Percentiles rank a stretch among this genome's conserved stretches.
These are phyloP conservation scores for Guadua angustifolia DNA, from an alignment of 176 grass and related monocot species.

Conservation along the genomic window DNA sequence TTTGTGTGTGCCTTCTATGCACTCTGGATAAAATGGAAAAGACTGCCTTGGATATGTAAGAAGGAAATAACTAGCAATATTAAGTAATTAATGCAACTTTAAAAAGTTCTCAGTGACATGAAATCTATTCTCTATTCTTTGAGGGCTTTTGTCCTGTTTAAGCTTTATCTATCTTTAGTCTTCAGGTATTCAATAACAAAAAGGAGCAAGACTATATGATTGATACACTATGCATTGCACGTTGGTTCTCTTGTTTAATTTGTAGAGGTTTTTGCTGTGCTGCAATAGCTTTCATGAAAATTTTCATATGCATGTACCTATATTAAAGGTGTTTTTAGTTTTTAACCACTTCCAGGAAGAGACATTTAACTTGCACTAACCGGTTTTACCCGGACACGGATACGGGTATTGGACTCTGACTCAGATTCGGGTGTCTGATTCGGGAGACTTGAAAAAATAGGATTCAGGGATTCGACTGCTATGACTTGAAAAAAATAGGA, in stretches of 20 bases:
- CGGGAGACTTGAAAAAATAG: too few relatives aligned
- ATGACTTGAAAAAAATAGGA: too few relatives aligned
- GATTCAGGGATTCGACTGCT: too few relatives aligned
- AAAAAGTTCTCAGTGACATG: background rate
- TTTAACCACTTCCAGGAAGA: background rate
- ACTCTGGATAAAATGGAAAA: background rate
- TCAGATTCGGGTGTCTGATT: too few relatives aligned
- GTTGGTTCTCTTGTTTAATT: background rate
- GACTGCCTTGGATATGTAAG: background rate
- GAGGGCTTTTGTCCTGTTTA: background rate
- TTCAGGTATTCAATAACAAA: background rate
- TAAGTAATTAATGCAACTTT: background rate
- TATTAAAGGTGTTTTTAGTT: background rate
- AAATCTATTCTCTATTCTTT: conserved; percentile 18
- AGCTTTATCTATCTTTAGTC: conserved; percentile 3
- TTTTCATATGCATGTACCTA: background rate
- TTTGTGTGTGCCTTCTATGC: background rate
- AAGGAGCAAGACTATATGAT: background rate
- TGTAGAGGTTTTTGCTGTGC: background rate
- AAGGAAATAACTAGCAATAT: background rate
- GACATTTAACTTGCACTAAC: background rate
- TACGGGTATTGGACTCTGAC: too few relatives aligned
- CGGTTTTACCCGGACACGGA: too few relatives aligned
- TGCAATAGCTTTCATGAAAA: conserved; percentile 11
- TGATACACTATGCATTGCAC: background rate